These are phyloP conservation scores for Pulveroboletus sp. DNA, from an alignment of 768 basidiomycete genomes.

Conservation along the genomic window DNA sequence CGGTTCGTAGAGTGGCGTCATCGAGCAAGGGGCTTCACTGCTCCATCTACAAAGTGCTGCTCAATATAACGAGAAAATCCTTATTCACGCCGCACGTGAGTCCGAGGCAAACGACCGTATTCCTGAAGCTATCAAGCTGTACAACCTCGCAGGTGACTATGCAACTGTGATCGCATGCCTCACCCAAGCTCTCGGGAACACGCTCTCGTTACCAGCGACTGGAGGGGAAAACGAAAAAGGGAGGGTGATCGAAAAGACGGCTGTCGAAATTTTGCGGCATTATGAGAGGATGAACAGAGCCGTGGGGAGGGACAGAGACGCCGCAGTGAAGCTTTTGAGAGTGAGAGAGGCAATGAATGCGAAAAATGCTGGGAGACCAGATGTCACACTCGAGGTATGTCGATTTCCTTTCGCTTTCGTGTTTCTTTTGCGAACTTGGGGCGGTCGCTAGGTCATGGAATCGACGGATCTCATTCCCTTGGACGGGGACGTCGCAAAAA, in stretches of 20 bases:
- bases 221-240: slow-evolving; percentile 54
- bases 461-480: slow-evolving; percentile 84
- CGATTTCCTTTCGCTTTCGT: not conserved
- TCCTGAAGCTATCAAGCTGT: slow-evolving; percentile 89
- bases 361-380: slow-evolving; percentile 65
- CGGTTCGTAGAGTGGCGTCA: slow-evolving; percentile 63
- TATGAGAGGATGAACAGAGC: slow-evolving; percentile 73
- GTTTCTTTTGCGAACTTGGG: not conserved
- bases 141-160: slow-evolving; percentile 92
- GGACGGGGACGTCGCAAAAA: slow-evolving; percentile 77
- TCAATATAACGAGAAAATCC: slow-evolving; percentile 77
- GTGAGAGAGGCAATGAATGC: slow-evolving; percentile 79
- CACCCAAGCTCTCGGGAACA: slow-evolving; percentile 81
- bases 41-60: slow-evolving; percentile 63
- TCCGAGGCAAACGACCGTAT: slow-evolving; percentile 81
- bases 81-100: slow-evolving; percentile 75
- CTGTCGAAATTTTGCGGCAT: slow-evolving; percentile 71
- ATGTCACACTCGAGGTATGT: slow-evolving; percentile 78
- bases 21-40: slow-evolving; percentile 77
- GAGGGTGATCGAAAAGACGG: slow-evolving; percentile 64
- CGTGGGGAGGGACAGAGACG: slow-evolving; percentile 68
- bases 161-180: slow-evolving; percentile 83
- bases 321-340: slow-evolving; percentile 67
- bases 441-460: slow-evolving; percentile 65
- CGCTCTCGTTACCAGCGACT: slow-evolving; percentile 59